Conservation (phyloP, 225 moss, liverwort and hornwort genomes). For the Marchantia polymorpha region DNA sequence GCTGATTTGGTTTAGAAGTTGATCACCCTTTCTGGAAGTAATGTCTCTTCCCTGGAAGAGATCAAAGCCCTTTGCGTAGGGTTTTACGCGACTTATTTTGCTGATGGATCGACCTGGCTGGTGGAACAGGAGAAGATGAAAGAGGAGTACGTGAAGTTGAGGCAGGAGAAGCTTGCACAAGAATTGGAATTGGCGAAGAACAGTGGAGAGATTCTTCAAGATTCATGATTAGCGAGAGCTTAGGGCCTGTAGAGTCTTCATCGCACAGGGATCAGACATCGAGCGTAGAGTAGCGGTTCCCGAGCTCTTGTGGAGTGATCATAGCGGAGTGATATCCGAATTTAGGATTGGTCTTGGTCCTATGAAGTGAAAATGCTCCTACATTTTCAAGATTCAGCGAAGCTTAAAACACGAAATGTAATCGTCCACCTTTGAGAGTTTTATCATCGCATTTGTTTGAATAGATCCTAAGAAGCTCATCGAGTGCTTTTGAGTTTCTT, state of each 20-base stretch:
- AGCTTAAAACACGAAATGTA: slow-evolving; percentile 88
- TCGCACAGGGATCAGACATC: slow-evolving; percentile 6
- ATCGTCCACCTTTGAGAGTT: slow-evolving; percentile 13
- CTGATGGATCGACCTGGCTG: slow-evolving; percentile 14
- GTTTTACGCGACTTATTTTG: not conserved
- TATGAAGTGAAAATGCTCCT: slow-evolving; percentile 90
- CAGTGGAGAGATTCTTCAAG: slow-evolving; percentile 39
- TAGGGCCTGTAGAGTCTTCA: not conserved
- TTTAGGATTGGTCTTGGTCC: slow-evolving; percentile 24
- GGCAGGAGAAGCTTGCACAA: slow-evolving; percentile 53
- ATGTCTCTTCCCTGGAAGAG: not conserved
- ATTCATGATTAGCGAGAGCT: slow-evolving; percentile 24
- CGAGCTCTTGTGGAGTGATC: not conserved
- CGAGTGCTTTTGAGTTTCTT: not conserved
- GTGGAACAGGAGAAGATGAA: slow-evolving; percentile 72
- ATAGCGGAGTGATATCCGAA: not conserved
- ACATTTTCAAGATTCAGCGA: slow-evolving; percentile 78
- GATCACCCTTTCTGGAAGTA: too few relatives aligned
- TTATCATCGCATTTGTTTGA: not conserved
- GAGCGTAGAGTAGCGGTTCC: slow-evolving; percentile 30
- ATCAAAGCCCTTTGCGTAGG: not conserved
- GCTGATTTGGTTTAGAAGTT: not conserved
- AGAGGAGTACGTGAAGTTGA: slow-evolving; percentile 68
- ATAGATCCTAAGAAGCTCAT: not conserved
- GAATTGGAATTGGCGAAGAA: slow-evolving; percentile 33